Evolutionary conservation across 441 rosid genomes (phyloP), one percentile per base, ranked within the genome.

Genomic region (Populus hybrid): DNA sequence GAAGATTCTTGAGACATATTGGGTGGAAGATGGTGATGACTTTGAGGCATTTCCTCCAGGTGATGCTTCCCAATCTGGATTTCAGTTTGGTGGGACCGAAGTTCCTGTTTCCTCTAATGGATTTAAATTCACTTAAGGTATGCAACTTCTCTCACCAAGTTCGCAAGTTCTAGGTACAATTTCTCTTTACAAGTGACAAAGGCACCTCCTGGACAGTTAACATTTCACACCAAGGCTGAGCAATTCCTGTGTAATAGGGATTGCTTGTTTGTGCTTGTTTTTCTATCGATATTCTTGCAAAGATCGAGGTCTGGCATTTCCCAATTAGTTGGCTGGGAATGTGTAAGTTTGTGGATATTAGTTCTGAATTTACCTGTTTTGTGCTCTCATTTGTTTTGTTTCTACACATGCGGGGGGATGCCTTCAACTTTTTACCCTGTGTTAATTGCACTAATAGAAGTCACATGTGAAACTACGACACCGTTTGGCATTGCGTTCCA

Each of bases 1-100:
- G 63, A 91, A 89, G 83, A 82, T 92, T 73, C 91, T 94, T 4
- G 95, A 91, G 86, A 88, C 94, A 16, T 92, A 86, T 82, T 94
- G 98, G 97, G 69, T 91, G 81, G 97, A 89, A 73, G 97, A 89
- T 30, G 84, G 79, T 34, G 97, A 89, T 10, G 92, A 88, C 63
- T 19, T 57, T 2, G 91, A 87, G 78, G 76, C 87, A 32, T 75
- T 81, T 80, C 85, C 90, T 34, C 75, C 89, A 9, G 94, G 88
- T 57, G 92, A 88, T 79, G 81, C 85, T 50, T 67, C 90, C 63
- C 91, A 86, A 78, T n/a, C 88, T 59, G 91, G 89, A 66, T 87
- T 89, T 68, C 83, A 84, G 16, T 93, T 92, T 77, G 92, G 97
- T 23, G 93, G 86, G 46, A 89, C 82, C 77, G 77, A 72, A 75